These are phyloP conservation scores for Phoma sp. DNA, from an alignment of 2,329 filamentous ascomycete genomes.

Conservation along the genomic window DNA sequence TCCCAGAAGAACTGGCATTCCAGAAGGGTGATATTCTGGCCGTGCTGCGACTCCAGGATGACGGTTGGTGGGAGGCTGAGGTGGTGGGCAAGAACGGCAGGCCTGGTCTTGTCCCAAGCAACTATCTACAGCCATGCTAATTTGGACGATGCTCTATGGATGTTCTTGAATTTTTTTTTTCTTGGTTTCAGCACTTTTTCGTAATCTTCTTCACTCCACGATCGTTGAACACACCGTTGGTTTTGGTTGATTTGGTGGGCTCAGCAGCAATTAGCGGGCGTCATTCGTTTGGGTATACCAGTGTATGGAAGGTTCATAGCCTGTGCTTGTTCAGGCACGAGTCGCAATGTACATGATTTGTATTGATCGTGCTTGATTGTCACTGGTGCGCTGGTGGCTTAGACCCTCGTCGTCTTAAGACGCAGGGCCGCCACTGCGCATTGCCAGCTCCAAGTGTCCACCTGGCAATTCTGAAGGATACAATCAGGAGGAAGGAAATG, in stretches of 20 bases:
- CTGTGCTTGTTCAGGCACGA: neutral
- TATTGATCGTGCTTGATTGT: neutral
- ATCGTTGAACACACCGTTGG: neutral
- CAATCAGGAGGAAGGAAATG: too few relatives aligned
- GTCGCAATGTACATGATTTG: neutral
- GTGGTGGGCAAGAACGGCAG: slow-evolving; percentile 69
- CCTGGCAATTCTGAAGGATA: too few relatives aligned
- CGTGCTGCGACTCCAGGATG: slow-evolving; percentile 88
- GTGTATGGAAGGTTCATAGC: neutral
- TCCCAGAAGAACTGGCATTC: slow-evolving; percentile 93
- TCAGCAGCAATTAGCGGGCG: slow-evolving; percentile 14
- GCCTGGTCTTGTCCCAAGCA: slow-evolving; percentile 68
- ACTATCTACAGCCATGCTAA: slow-evolving; percentile 67
- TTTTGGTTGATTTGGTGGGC: neutral
- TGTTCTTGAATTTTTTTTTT: neutral
- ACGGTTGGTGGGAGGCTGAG: slow-evolving; percentile 99
- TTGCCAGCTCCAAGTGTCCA: too few relatives aligned
- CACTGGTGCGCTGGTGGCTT: too few relatives aligned
- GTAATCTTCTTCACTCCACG: slow-evolving; percentile 5
- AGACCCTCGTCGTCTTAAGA: neutral
- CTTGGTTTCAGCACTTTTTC: neutral
- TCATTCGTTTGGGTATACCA: slow-evolving; percentile 17
- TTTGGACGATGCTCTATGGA: neutral
- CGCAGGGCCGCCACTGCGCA: too few relatives aligned
- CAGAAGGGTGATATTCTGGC: slow-evolving; percentile 90